These are phyloP conservation scores for Flammula alnicola DNA, from an alignment of 1,284 basidiomycete genomes.

Conservation along the genomic window DNA sequence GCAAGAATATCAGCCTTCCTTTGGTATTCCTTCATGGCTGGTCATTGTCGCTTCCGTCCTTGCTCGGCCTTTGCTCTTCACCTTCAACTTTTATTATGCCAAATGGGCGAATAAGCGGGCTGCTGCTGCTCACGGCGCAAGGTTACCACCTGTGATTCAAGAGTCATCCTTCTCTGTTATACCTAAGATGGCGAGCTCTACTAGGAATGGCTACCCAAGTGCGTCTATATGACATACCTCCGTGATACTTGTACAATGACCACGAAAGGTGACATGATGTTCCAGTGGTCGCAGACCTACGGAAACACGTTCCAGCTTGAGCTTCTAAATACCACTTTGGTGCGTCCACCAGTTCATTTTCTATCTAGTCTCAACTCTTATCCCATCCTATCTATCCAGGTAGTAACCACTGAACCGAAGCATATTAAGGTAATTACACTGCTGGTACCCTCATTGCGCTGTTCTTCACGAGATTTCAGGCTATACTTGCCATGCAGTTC, in stretches of 20 bases:
- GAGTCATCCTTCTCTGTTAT: slow-evolving; percentile 10
- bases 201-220: slow-evolving; percentile 23
- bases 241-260: background rate
- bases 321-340: slow-evolving; percentile 6
- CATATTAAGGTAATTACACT: slow-evolving; percentile 37
- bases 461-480: slow-evolving; percentile 9
- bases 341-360: background rate
- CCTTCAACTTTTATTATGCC: slow-evolving; percentile 7
- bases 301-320: slow-evolving; percentile 14
- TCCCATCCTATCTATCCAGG: slow-evolving; percentile 13
- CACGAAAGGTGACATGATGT: slow-evolving; percentile 9
- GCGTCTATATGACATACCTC: background rate
- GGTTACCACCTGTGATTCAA: slow-evolving; percentile 17
- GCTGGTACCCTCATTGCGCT: background rate
- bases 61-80: slow-evolving; percentile 17
- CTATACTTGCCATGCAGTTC: slow-evolving; percentile 29
- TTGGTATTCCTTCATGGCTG: slow-evolving; percentile 15
- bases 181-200: slow-evolving; percentile 5
- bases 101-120: slow-evolving; percentile 10
- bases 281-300: slow-evolving; percentile 6
- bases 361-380: background rate
- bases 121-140: slow-evolving; percentile 20
- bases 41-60: slow-evolving; percentile 8
- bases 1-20: slow-evolving; percentile 4
- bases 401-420: slow-evolving; percentile 44